phyloP scores from a whole-genome alignment of 257 asterid genomes.

The Asclepias syriaca region DNA sequence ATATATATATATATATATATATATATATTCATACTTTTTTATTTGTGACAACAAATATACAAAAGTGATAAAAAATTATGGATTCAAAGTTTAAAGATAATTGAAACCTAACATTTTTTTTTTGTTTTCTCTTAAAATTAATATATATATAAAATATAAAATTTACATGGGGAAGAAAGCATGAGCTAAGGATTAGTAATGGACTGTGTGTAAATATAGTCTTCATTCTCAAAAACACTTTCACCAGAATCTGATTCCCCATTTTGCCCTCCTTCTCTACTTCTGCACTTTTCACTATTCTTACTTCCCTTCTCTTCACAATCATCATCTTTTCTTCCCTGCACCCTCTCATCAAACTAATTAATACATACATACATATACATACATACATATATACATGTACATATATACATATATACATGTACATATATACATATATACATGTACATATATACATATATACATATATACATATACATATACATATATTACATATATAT shows the following conservation, averaged over 20 bases:
- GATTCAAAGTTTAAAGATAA: too few relatives aligned
- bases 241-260: slow-evolving; percentile 8
- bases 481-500: too few relatives aligned
- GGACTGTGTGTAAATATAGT: slow-evolving; percentile 16
- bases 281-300: neutral
- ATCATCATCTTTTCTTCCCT: neutral
- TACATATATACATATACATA: too few relatives aligned
- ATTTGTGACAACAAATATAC: too few relatives aligned
- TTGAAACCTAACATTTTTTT: too few relatives aligned
- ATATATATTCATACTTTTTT: too few relatives aligned
- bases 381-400: too few relatives aligned
- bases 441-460: neutral
- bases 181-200: slow-evolving; percentile 3
- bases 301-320: neutral
- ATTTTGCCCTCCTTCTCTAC: neutral
- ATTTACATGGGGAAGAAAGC: neutral
- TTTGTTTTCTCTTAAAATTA: too few relatives aligned
- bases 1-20: too few relatives aligned
- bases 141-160: too few relatives aligned
- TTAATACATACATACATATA: too few relatives aligned
- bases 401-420: neutral
- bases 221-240: slow-evolving; percentile 15
- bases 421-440: neutral
- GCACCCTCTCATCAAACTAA: neutral
- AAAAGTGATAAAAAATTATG: too few relatives aligned